Conservation (phyloP, 768 basidiomycete genomes). For the Suillus decipiens region DNA sequence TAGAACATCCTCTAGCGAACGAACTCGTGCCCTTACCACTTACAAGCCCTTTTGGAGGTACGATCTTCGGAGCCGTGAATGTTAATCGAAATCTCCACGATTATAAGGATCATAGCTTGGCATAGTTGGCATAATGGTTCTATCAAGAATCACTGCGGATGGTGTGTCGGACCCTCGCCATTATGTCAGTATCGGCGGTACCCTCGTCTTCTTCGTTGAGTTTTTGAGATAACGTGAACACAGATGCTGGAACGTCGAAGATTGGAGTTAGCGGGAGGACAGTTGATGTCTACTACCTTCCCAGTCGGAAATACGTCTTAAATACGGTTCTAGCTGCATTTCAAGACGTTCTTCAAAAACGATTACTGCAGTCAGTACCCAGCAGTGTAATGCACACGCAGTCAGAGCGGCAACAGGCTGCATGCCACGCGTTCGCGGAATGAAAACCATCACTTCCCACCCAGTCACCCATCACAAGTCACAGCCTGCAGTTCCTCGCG, state of each 20-base stretch:
- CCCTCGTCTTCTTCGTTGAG: neutral
- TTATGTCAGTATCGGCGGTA: neutral
- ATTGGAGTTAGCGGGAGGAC: neutral
- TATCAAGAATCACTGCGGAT: neutral
- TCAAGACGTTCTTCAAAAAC: neutral
- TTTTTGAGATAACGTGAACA: neutral
- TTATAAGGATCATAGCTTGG: neutral
- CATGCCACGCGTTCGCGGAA: slow-evolving; percentile 3
- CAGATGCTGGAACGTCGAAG: neutral
- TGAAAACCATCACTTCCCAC: neutral
- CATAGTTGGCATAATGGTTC: neutral
- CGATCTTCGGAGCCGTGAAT: neutral
- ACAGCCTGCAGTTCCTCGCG: slow-evolving; percentile 3
- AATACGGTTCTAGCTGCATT: neutral
- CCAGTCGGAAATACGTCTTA: neutral
- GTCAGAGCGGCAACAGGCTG: neutral
- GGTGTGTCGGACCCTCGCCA: neutral
- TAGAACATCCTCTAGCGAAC: neutral
- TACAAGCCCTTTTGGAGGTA: neutral
- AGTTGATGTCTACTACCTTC: neutral
- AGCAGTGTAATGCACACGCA: neutral
- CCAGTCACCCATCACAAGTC: slow-evolving; percentile 2
- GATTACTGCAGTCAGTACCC: neutral
- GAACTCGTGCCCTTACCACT: neutral
- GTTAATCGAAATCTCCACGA: neutral